Evolutionary conservation across 2,329 filamentous ascomycete species (phyloP).

Genomic region (Colletotrichum sp.): DNA sequence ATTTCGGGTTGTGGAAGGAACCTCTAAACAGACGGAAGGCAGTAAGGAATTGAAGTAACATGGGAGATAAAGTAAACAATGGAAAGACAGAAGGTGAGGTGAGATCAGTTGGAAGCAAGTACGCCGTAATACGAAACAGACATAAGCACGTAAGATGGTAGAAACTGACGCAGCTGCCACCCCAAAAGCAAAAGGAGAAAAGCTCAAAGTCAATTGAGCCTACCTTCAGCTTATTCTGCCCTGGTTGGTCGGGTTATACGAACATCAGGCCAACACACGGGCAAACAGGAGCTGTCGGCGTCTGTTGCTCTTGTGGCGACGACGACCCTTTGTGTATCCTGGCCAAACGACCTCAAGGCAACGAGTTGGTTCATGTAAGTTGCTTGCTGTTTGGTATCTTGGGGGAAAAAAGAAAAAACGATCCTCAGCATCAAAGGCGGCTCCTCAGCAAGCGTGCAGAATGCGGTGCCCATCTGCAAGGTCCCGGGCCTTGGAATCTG

Average conservation of each 20-base stretch:
- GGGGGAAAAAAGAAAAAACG: not conserved
- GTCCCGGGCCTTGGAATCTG: not conserved
- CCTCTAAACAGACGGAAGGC: not conserved
- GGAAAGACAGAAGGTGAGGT: not conserved
- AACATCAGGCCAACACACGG: not conserved
- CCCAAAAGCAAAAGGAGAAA: not conserved
- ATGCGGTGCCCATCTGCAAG: not conserved
- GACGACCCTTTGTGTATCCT: not conserved
- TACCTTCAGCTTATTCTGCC: not conserved
- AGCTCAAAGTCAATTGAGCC: not conserved
- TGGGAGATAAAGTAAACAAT: not conserved
- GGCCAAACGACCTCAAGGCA: not conserved
- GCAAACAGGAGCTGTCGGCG: not conserved
- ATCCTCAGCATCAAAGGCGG: not conserved
- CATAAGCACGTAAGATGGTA: not conserved
- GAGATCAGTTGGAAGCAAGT: not conserved
- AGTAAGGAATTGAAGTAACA: not conserved
- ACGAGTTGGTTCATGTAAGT: not conserved
- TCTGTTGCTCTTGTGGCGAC: not conserved
- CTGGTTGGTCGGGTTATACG: not conserved
- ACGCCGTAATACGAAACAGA: not conserved
- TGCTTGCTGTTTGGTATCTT: not conserved
- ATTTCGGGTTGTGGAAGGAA: not conserved
- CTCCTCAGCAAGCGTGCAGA: not conserved
- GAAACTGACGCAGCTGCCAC: not conserved